Evolutionary conservation across 345 rosid genomes (phyloP), one percentile per base, ranked within the genome.

Genomic region (Isatis tinctoria): DNA sequence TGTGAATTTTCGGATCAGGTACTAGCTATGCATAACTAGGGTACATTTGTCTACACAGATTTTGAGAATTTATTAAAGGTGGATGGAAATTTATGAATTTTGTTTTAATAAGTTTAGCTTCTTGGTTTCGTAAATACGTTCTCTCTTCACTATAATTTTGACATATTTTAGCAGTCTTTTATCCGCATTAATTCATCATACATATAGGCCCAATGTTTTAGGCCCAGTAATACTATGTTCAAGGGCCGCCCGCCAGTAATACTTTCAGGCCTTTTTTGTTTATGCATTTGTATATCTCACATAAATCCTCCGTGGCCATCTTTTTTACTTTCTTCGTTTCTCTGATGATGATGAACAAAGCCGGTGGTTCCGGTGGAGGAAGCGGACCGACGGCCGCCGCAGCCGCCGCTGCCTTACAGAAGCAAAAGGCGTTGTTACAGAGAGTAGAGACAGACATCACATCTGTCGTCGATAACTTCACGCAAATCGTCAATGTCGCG

Each of bases 371-470:
- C 18, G 82, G 84, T 54, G 81, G 54, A n/a, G 92, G 83, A 52
- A 77, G 79, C 30, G 95, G 96, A 12, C 96, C 97, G 0, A 88
- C 96, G 0, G 90, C 92, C 0, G 91, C 91, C 0, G 96, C 98
- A 0, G 90, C 97, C 0, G 87, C 89, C 0, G 87, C 91, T 0
- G 96, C 96, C 6, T 84, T 85, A 8, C 96, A 94, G 80, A 94
- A 91, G 82, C 98, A 94, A 80, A 94, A 91, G 70, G n/a, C 85
- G 2, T 76, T 94, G 78, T 80, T 94, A 86, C 92, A 87, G 83
- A 81, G 96, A 67, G 91, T 91, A 56, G 97, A 94, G 47, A 79
- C 83, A 1, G 98, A 94, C 78, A 94, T 91, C 20, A 89, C 82
- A 72, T 83, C 81, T 69, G 82, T 94, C 17, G 93, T 94, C 6